These are phyloP conservation scores for Amanita pallidorosea DNA, from an alignment of 768 basidiomycete species.

Conservation along the genomic window DNA sequence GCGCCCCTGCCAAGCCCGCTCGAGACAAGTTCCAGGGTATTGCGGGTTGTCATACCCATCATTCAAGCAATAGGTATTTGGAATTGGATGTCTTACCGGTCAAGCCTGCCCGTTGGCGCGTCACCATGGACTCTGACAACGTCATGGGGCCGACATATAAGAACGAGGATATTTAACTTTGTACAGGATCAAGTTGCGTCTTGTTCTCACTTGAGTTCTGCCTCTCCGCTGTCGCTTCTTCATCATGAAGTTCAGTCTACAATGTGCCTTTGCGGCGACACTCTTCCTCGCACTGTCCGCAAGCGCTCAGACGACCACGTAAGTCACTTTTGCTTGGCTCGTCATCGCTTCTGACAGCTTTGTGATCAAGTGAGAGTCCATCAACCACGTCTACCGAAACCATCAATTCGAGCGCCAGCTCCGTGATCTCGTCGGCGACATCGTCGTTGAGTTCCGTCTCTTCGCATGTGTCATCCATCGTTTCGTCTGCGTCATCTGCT, in stretches of 20 bases:
- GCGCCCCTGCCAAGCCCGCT: background rate
- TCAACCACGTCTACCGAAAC: background rate
- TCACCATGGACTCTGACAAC: background rate
- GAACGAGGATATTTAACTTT: background rate
- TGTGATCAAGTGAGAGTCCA: background rate
- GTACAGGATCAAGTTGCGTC: background rate
- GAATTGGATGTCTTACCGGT: background rate
- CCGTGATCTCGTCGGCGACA: background rate
- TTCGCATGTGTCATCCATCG: background rate
- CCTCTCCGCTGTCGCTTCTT: background rate
- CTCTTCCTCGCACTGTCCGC: background rate
- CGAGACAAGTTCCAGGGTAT: background rate
- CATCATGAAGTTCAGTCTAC: conserved; percentile 4
- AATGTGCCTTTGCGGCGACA: background rate
- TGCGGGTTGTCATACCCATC: background rate
- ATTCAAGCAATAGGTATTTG: background rate
- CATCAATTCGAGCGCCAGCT: background rate
- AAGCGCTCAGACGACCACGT: conserved; percentile 1
- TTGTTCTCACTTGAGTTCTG: background rate
- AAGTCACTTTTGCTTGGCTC: background rate
- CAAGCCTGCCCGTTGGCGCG: background rate
- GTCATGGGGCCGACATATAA: background rate
- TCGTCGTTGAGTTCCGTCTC: conserved; percentile 2
- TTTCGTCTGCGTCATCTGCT: background rate
- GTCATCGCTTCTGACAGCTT: background rate